Evolutionary conservation across 176 grass and related monocot species (phyloP).

Genomic region (Tuctoria greenei): DNA sequence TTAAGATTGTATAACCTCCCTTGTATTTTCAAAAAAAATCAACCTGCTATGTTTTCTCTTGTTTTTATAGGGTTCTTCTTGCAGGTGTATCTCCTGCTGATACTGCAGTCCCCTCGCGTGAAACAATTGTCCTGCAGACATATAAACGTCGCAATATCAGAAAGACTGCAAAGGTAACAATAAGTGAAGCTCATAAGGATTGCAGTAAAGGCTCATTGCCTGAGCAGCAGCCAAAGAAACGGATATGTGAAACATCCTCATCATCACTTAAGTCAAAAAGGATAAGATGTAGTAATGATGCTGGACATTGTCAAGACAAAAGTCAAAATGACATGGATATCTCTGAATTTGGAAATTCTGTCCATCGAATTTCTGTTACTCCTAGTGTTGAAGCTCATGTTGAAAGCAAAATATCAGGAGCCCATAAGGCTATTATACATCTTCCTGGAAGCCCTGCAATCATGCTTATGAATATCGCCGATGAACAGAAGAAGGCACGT

Average conservation of each 20-base stretch:
- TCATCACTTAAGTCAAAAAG: constrained; percentile 85
- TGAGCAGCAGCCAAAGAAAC: constrained; percentile 59
- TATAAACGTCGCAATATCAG: constrained; percentile 24
- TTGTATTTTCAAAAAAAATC: neutral
- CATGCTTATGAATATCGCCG: constrained; percentile 92
- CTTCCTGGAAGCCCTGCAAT: constrained; percentile 43
- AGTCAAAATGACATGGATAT: constrained; percentile 23
- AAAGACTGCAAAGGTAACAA: constrained; percentile 13
- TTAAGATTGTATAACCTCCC: neutral
- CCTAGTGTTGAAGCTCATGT: constrained; percentile 25
- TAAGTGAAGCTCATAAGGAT: constrained; percentile 22
- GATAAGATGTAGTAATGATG: constrained; percentile 52
- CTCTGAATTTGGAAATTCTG: constrained; percentile 4
- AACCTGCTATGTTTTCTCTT: constrained; percentile 7
- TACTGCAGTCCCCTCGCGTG: constrained; percentile 22
- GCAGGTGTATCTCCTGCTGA: constrained; percentile 58
- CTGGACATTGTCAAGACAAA: constrained; percentile 32
- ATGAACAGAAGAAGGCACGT: constrained; percentile 69
- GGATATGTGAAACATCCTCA: constrained; percentile 56
- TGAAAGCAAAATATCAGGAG: constrained; percentile 36
- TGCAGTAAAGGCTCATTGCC: constrained; percentile 26
- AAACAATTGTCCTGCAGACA: constrained; percentile 37
- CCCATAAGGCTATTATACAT: constrained; percentile 14
- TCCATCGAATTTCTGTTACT: neutral
- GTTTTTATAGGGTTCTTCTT: constrained; percentile 14